A percentile compares a stretch with the other conserved stretches of the same genome.
Conservation (phyloP, 176 grass and related monocot genomes). For the Oryza rufipogon region DNA sequence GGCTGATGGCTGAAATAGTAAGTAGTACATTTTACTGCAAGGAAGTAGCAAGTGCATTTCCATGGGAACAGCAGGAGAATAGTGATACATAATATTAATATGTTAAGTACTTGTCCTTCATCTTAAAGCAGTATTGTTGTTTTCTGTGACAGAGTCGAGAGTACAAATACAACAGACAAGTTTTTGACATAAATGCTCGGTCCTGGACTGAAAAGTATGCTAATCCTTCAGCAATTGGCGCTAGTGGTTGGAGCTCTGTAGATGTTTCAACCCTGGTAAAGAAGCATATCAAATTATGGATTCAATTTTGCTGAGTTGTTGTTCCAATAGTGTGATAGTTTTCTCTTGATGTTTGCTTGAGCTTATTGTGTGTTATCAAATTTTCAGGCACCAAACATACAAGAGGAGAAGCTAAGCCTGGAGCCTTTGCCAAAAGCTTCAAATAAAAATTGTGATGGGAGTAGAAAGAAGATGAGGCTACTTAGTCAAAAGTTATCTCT, state of each 20-base stretch:
- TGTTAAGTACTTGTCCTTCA: constrained; percentile 10
- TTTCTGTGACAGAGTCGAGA: constrained; percentile 66
- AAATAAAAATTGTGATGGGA: constrained; percentile 37
- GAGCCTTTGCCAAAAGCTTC: constrained; percentile 34
- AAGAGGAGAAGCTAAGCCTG: constrained; percentile 42
- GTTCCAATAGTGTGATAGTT: not conserved
- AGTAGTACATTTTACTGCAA: constrained; percentile 41
- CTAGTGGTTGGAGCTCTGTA: constrained; percentile 45
- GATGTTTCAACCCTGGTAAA: constrained; percentile 42
- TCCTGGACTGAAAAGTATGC: constrained; percentile 81
- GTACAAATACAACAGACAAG: constrained; percentile 81
- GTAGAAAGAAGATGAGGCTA: constrained; percentile 58
- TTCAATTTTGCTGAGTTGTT: constrained; percentile 14
- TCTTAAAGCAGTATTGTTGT: constrained; percentile 27
- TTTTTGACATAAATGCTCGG: constrained; percentile 75
- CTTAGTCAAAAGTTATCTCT: constrained; percentile 53
- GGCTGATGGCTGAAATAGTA: constrained; percentile 92
- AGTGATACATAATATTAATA: not conserved
- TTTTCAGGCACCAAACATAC: constrained; percentile 41
- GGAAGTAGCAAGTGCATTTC: constrained; percentile 56
- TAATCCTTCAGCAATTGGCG: constrained; percentile 52
- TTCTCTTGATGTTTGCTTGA: constrained; percentile 10
- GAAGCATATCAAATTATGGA: not conserved
- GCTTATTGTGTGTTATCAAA: constrained; percentile 16
- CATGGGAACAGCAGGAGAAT: not conserved